Conservation (phyloP, 2,329 filamentous ascomycete species). For the Pseudopithomyces maydicus region DNA sequence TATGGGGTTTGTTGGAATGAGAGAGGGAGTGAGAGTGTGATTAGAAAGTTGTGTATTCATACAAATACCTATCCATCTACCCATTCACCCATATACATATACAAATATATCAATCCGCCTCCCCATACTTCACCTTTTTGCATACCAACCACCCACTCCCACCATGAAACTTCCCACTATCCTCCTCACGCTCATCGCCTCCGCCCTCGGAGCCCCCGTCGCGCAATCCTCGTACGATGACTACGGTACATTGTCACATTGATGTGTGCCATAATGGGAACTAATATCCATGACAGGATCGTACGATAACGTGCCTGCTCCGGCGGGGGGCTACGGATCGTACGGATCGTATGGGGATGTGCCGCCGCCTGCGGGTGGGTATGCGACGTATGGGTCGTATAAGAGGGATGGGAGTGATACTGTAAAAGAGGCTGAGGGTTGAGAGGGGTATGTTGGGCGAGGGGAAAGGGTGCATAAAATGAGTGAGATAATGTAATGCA, state of each 20-base stretch:
- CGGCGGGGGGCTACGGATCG: slow-evolving; percentile 17
- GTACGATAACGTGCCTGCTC: not conserved
- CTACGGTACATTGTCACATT: slow-evolving; percentile 14
- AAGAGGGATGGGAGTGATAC: slow-evolving; percentile 2
- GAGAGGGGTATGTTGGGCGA: not conserved
- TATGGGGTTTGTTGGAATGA: too few relatives aligned
- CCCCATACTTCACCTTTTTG: too few relatives aligned
- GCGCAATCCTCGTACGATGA: slow-evolving; percentile 17
- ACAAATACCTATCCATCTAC: too few relatives aligned
- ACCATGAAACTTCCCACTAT: slow-evolving; percentile 26
- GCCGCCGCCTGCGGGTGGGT: not conserved
- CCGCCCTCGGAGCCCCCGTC: slow-evolving; percentile 24
- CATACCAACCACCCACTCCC: not conserved
- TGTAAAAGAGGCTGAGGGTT: not conserved
- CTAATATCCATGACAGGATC: not conserved
- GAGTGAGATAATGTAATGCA: too few relatives aligned
- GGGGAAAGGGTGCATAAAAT: not conserved
- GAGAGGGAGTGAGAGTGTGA: too few relatives aligned
- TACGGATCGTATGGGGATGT: slow-evolving; percentile 10
- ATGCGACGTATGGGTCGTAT: slow-evolving; percentile 11
- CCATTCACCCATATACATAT: too few relatives aligned
- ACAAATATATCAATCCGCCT: too few relatives aligned
- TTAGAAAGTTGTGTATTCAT: too few relatives aligned
- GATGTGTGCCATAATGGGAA: not conserved
- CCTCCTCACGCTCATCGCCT: slow-evolving; percentile 26